Base-by-base conservation (phyloP, 345 rosid genomes). In the Euphorbia lathyris region DNA sequence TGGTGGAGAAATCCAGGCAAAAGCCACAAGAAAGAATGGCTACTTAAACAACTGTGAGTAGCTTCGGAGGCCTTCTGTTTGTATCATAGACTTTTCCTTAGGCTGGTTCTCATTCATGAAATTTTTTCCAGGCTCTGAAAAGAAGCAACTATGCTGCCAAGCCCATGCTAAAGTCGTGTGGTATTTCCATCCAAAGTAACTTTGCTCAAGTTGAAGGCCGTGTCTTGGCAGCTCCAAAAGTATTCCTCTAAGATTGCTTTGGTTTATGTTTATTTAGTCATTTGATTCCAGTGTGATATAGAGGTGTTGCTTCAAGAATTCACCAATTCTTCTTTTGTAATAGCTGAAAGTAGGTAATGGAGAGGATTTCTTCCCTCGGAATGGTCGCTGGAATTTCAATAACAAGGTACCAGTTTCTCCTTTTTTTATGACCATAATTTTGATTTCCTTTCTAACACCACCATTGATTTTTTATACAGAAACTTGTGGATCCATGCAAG, bases 371-470 rank as follows among this genome's bases (percentile, higher is more conserved):
- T 67, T 67, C 38, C 96, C 97, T 11, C 82, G 88, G 17, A 87
- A 86, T 71, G 99, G 99, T 11, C 83, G 97, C 25, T 95, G 99
- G 99, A 95, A 92, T 79, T 90, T 95, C 40, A 92, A 90, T 66
- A 85, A 86, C 16, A 95, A 92, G 96, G 99, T 95, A 48, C 8
- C 32, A 40, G 36, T 58, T 64, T 23, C 34, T 58, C 59, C 43
- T 66, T 27, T 7, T 45, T 7, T 67, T 52, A 32, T 34, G 3
- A 20, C 43, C 9, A 29, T 34, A 5, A 13, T 32, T 9, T 59
- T 29, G 0, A 48, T 52, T 53, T 59, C 25, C 51, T 45, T 29
- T 58, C n/a, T 75, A 17, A 65, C 36, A 14, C 40, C 67, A 25
- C 58, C n/a, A 13, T 57, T 20, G 19, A 20, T 42, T 62, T 17